Base-by-base conservation (phyloP, 2,329 filamentous ascomycete species). In the Trichoderma atroviride region DNA sequence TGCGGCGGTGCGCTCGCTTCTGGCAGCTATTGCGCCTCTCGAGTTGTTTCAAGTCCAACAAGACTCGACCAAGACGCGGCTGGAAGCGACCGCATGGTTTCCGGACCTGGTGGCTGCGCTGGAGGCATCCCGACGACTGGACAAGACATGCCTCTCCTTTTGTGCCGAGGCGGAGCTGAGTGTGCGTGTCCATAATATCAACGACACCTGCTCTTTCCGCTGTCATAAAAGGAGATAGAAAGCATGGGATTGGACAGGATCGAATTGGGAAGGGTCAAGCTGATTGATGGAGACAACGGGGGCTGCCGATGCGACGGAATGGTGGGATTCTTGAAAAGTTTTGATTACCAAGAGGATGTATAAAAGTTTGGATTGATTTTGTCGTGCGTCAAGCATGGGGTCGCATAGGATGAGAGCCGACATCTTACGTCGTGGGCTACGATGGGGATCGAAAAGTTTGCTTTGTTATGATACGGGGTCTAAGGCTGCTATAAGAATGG, bases 51-150 rank as follows among this genome's bases (percentile, higher is more conserved):
- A 78, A 19, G 69, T 76, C 3, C 73, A 69, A 13, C 3, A 50
- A 1, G 47, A 50, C 40, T 19, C 40, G 0, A 68, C 65, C 0
- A 70, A 74, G 5, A 61, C 70, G 65, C 75, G 81, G 4, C 69
- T 80, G 19, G 82, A 82, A 70, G 82, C 78, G 0, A 77, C 74
- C 19, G 82, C 79, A 1, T 73, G 75, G 3, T 86, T 84, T 56
- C 29, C 74, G 7, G 72, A 80, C 1, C 79, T 81, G 52, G 73
- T 73, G 0, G 77, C 82, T 43, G 82, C 82, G 0, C 71, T 71
- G 50, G 71, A 76, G 16, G 82, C 68, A 29, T 47, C 2, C 1
- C 13, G 9, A 5, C 4, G 33, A 3, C 50, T 70, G 4, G 47
- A 70, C 81, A 70, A 76, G 9, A 75, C 19, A 5, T 62, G 61